These are phyloP conservation scores for Nepenthes gracilis DNA, from an alignment of 148 eudicot genomes.

Conservation along the genomic window DNA sequence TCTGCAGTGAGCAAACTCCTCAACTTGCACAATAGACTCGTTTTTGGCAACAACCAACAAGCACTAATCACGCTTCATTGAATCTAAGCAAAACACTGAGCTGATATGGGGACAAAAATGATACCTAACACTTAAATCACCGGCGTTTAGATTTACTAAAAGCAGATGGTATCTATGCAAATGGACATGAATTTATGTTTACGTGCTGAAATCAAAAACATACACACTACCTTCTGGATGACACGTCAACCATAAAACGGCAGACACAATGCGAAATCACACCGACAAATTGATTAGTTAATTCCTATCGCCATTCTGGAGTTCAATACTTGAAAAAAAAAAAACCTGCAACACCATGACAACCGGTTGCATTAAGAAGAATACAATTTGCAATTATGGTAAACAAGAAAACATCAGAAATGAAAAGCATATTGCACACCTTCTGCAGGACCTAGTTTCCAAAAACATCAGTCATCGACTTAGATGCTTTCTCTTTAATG, in stretches of 20 bases:
- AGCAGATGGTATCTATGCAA: background rate
- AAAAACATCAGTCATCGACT: constrained; percentile 88
- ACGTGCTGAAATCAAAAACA: too few relatives aligned
- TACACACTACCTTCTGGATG: constrained; percentile 65
- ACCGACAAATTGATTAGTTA: constrained; percentile 62
- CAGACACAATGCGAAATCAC: constrained; percentile 67
- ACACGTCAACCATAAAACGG: constrained; percentile 99
- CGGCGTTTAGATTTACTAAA: too few relatives aligned
- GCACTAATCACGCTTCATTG: too few relatives aligned
- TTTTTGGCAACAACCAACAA: too few relatives aligned
- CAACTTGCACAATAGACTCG: too few relatives aligned
- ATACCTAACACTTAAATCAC: too few relatives aligned
- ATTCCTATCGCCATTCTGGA: constrained; percentile 62
- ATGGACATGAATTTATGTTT: background rate
- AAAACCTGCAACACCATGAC: constrained; percentile 40
- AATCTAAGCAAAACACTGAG: too few relatives aligned
- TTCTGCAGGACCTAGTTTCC: constrained; percentile 97
- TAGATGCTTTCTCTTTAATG: constrained; percentile 59
- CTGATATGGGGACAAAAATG: too few relatives aligned
- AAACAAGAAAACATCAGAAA: background rate
- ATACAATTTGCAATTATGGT: too few relatives aligned
- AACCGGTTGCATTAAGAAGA: too few relatives aligned
- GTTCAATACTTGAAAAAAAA: constrained; percentile 73
- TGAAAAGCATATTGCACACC: constrained; percentile 24
- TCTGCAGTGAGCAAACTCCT: too few relatives aligned